Evolutionary conservation across 75 land plant species (phyloP).

Genomic region (Cryptomeria japonica): DNA sequence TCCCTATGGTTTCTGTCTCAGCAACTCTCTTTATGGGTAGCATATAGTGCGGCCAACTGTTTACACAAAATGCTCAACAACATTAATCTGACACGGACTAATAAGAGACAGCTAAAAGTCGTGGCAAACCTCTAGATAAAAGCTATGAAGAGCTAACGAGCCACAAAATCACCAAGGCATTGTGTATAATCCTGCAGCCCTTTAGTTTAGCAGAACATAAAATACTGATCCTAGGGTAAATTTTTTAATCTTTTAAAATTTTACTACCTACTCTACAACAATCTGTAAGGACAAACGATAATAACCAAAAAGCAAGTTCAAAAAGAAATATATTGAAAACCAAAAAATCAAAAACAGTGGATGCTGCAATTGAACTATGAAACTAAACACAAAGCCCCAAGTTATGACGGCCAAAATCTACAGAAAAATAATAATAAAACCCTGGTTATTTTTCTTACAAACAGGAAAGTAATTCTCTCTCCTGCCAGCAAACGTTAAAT

Average conservation of each 20-base stretch:
- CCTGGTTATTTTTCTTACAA: background rate
- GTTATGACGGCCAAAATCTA: background rate
- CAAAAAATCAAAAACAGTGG: background rate
- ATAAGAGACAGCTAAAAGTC: background rate
- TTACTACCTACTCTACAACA: background rate
- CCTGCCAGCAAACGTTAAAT: background rate
- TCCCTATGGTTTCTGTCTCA: constrained; percentile 38
- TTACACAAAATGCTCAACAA: background rate
- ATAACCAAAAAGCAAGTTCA: background rate
- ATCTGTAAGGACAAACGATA: background rate
- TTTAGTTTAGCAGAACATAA: background rate
- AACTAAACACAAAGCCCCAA: background rate
- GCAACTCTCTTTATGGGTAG: constrained; percentile 87
- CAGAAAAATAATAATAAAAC: background rate
- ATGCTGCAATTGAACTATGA: background rate
- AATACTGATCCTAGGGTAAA: background rate
- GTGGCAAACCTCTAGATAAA: background rate
- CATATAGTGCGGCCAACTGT: constrained; percentile 73
- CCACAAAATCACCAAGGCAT: background rate
- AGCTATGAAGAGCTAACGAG: background rate
- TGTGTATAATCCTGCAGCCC: background rate
- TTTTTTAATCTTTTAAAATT: background rate
- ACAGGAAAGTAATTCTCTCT: background rate
- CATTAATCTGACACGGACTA: background rate
- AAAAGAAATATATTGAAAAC: background rate